Base-by-base conservation (phyloP, 2,329 filamentous ascomycete genomes). In the Zymoseptoria pseudotritici region DNA sequence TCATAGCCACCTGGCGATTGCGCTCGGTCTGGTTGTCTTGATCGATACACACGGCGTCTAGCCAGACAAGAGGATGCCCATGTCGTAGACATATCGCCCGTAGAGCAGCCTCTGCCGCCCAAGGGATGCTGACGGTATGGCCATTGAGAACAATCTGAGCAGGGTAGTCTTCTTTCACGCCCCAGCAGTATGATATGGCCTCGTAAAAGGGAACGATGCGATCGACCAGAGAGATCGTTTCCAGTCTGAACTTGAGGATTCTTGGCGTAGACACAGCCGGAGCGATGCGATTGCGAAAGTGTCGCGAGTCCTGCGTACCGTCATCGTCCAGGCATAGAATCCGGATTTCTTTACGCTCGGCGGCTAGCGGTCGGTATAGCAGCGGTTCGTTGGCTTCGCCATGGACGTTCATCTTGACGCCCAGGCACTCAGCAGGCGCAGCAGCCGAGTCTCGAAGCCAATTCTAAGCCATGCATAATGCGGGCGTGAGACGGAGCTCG, bases 31-130 rank as follows among this genome's bases (percentile, higher is more conserved):
- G 52, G 31, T 60, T 52, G 7, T 58, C 55, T 31, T 63, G 61
- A 50, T 62, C 50, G 21, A 63, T 60, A 46, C 61, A 63, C 4
- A 62, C 50, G 2, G 61, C 54, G 56, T 63, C 60, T 8, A 62
- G 55, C 63, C 63, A 65, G 4, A 65, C 54, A 19, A 22, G 52
- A 10, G 51, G 52, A 20, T 55, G 53, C 4, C 58, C 58, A 46
- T 56, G 53, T 3, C 53, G 42, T 1, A 56, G 46, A 29, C 58
- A 53, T 24, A 56, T 13, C 1, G 46, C 53, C n/a, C 26, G 24
- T 46, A 59, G 20, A 10, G 58, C 53, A 21, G 51, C 22, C 31
- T 56, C 42, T 10, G 58, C 58, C 49, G 51, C 52, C 31, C 52
- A 49, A 13, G 53, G 54, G 7, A 59, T 53, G 24, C 49, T 52